These are phyloP conservation scores for Halophytophthora polymorphica DNA, from an alignment of 352 stramenopile species.

Conservation along the genomic window DNA sequence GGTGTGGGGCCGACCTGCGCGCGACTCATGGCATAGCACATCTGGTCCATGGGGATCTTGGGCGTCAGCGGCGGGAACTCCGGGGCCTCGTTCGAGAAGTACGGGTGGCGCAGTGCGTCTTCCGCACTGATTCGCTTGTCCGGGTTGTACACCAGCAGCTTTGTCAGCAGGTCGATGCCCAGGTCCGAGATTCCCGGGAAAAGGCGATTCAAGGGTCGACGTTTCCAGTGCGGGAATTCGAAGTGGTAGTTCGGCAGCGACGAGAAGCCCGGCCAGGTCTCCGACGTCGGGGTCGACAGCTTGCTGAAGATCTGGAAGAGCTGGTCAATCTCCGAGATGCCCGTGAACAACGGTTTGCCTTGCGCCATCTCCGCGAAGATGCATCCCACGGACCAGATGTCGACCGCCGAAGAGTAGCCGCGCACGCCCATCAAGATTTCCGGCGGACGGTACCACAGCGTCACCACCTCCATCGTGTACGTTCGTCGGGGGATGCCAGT, in stretches of 20 bases:
- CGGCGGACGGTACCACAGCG: conserved; percentile 88
- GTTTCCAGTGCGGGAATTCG: conserved; percentile 80
- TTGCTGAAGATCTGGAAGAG: conserved; percentile 90
- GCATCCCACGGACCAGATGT: conserved; percentile 95
- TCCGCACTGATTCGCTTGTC: conserved; percentile 80
- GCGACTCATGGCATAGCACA: conserved; percentile 63
- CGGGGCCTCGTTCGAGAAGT: conserved; percentile 56
- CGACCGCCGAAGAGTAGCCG: conserved; percentile 83
- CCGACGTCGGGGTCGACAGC: conserved; percentile 96
- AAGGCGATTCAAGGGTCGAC: conserved; percentile 59
- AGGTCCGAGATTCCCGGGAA: conserved; percentile 72
- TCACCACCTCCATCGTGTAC: conserved; percentile 91
- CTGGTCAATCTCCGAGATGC: conserved; percentile 81
- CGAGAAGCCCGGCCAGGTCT: conserved; percentile 96
- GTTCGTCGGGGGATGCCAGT: conserved; percentile 84
- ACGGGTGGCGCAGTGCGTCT: conserved; percentile 78
- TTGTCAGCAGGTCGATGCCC: conserved; percentile 68
- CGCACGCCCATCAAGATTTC: conserved; percentile 89
- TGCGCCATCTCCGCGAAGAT: conserved; percentile 98
- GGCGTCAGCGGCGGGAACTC: conserved; percentile 46
- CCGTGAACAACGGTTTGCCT: conserved; percentile 76
- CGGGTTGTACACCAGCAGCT: conserved; percentile 80
- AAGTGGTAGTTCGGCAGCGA: conserved; percentile 97
- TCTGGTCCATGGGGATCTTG: conserved; percentile 78
- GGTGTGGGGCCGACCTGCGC: conserved; percentile 44